A percentile compares a stretch with the other conserved stretches of the same genome.
phyloP scores from a whole-genome alignment of 1,139 yeast genomes.

The Nakaseomyces bracarensis region DNA sequence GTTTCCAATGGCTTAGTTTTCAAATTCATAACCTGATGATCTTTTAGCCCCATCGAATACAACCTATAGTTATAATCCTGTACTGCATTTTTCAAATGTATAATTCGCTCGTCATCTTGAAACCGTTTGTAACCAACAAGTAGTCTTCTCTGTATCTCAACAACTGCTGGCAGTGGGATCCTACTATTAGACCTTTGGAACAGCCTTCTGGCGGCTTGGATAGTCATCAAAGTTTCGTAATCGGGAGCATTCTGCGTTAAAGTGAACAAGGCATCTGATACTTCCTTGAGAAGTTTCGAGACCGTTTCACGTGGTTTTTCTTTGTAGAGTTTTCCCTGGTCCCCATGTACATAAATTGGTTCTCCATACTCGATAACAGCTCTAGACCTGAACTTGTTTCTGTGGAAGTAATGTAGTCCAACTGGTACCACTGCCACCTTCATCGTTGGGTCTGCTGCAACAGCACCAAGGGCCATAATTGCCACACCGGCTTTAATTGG shows the following conservation, averaged over 20 bases:
- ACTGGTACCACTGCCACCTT: slow-evolving; percentile 61
- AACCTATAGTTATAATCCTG: slow-evolving; percentile 47
- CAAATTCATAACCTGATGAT: slow-evolving; percentile 56
- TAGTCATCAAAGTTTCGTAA: slow-evolving; percentile 63
- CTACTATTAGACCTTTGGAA: slow-evolving; percentile 43
- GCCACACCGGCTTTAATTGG: slow-evolving; percentile 79
- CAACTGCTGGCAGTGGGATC: slow-evolving; percentile 56
- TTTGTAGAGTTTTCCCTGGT: slow-evolving; percentile 45
- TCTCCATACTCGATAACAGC: slow-evolving; percentile 70
- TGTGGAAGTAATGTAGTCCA: slow-evolving; percentile 70
- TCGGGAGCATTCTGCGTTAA: slow-evolving; percentile 74
- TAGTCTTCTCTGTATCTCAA: slow-evolving; percentile 64
- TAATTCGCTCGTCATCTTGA: slow-evolving; percentile 50
- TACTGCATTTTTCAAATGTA: slow-evolving; percentile 45
- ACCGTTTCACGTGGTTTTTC: slow-evolving; percentile 51
- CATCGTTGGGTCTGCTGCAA: slow-evolving; percentile 48
- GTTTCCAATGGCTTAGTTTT: slow-evolving; percentile 34
- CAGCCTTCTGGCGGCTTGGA: slow-evolving; percentile 69
- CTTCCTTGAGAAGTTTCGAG: slow-evolving; percentile 43
- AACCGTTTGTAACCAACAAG: slow-evolving; percentile 56
- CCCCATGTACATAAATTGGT: slow-evolving; percentile 50
- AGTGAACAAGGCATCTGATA: slow-evolving; percentile 51
- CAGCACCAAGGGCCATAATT: slow-evolving; percentile 72
- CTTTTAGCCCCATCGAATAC: slow-evolving; percentile 51
- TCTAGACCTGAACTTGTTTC: slow-evolving; percentile 67